phyloP scores from a whole-genome alignment of 2,329 filamentous ascomycete species.

The Pezicula radicicola region DNA sequence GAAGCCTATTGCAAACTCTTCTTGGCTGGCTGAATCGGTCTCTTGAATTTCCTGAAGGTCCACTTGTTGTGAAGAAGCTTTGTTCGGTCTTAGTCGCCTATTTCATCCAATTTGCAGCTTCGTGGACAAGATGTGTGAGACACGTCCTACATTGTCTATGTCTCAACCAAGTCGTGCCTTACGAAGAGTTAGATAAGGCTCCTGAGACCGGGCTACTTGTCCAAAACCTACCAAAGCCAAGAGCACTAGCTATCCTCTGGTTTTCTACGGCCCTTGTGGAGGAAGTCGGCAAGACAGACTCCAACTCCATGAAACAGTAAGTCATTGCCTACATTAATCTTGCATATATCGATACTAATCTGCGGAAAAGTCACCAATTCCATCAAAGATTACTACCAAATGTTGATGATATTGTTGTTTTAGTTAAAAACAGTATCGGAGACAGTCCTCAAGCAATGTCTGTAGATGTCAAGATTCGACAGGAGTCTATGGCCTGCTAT shows the following conservation, averaged over 20 bases:
- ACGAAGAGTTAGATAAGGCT: conserved; percentile 43
- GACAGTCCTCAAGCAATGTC: conserved; percentile 37
- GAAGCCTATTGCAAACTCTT: conserved; percentile 57
- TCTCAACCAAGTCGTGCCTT: conserved; percentile 40
- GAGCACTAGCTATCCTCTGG: conserved; percentile 59
- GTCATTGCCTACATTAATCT: conserved; percentile 4
- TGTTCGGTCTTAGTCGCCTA: conserved; percentile 75
- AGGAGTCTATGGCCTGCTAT: conserved; percentile 57
- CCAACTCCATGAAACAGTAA: conserved; percentile 54
- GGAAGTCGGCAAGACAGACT: conserved; percentile 66
- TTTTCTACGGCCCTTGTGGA: conserved; percentile 63
- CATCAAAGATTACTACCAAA: conserved; percentile 51
- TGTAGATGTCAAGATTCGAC: conserved; percentile 39
- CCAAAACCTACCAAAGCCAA: conserved; percentile 41
- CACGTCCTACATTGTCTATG: conserved; percentile 61
- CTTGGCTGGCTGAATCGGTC: conserved; percentile 60
- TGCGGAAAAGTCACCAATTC: conserved; percentile 33
- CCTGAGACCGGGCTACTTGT: conserved; percentile 42
- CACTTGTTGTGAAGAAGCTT: conserved; percentile 69
- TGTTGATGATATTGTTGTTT: conserved; percentile 43
- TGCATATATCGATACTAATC: not conserved
- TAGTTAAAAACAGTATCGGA: conserved; percentile 40
- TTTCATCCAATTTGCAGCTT: conserved; percentile 66
- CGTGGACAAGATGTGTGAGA: conserved; percentile 64
- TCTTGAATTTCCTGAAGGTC: conserved; percentile 46